Evolutionary conservation across 257 asterid species (phyloP).

Genomic region (Anisodus acutangulus): DNA sequence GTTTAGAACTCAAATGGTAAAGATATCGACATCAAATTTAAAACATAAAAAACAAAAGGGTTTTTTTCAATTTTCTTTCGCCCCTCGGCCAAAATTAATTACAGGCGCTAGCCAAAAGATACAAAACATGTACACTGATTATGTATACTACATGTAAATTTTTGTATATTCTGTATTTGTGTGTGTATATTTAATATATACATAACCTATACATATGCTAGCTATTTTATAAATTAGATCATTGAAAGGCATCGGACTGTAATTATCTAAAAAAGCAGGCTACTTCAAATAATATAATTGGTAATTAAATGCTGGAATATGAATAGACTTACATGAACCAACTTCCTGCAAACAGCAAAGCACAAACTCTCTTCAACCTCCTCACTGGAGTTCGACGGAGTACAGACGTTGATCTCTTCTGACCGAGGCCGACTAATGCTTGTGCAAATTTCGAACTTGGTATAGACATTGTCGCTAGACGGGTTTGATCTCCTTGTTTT

Average conservation of each 20-base stretch:
- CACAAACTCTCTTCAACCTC: conserved; percentile 74
- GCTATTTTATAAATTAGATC: too few relatives aligned
- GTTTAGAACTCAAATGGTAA: background rate
- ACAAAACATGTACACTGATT: too few relatives aligned
- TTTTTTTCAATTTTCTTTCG: too few relatives aligned
- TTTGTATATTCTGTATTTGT: too few relatives aligned
- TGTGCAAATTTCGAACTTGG: conserved; percentile 66
- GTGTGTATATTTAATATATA: too few relatives aligned
- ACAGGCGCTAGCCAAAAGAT: too few relatives aligned
- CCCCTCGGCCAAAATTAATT: too few relatives aligned
- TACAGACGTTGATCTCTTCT: conserved; percentile 43
- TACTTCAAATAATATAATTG: background rate
- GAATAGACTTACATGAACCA: conserved; percentile 70
- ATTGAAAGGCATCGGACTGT: too few relatives aligned
- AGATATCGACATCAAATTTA: background rate
- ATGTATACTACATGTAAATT: too few relatives aligned
- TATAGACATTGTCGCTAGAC: conserved; percentile 56
- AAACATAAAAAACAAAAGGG: background rate
- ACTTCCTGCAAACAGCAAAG: conserved; percentile 79
- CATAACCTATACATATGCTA: too few relatives aligned
- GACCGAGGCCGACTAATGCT: conserved; percentile 40
- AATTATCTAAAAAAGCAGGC: background rate
- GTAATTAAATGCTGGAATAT: conserved; percentile 25
- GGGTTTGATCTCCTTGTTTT: conserved; percentile 66
- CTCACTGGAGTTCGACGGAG: conserved; percentile 44